Conservation (phyloP, 192 early-diverging fungal genomes). For the Dispira parvispora region DNA sequence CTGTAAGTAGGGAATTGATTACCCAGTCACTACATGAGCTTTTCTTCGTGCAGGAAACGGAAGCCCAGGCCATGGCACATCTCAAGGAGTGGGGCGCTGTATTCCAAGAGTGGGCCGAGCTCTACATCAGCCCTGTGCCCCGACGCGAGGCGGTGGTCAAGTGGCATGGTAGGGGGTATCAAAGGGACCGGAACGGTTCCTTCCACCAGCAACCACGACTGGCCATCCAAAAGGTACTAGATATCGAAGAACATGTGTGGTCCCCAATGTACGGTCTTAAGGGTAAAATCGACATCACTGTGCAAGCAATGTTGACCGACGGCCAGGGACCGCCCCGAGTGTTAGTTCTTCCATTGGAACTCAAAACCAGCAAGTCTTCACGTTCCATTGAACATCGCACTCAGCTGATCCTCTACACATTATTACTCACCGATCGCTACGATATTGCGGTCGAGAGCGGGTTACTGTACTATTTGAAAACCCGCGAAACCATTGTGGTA, state of each 20-base stretch:
- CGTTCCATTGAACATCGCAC: constrained; percentile 50
- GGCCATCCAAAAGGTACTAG: constrained; percentile 50
- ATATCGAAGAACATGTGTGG: constrained; percentile 87
- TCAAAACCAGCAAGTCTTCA: constrained; percentile 65
- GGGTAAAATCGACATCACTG: constrained; percentile 74
- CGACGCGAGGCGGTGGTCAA: constrained; percentile 14
- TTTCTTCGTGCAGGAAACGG: constrained; percentile 49
- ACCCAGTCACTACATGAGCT: constrained; percentile 38
- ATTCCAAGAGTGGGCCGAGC: constrained; percentile 32
- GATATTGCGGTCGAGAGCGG: constrained; percentile 48
- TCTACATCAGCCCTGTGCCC: constrained; percentile 21
- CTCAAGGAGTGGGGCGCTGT: constrained; percentile 33
- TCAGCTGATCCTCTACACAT: constrained; percentile 71
- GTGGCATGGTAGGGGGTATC: not conserved
- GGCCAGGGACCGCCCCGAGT: constrained; percentile 8
- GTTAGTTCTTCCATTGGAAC: constrained; percentile 63
- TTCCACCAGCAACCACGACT: not conserved
- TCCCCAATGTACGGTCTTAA: constrained; percentile 84
- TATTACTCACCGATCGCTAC: constrained; percentile 73
- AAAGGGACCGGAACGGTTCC: not conserved
- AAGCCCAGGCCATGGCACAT: constrained; percentile 28
- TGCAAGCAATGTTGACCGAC: constrained; percentile 22
- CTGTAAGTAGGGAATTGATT: constrained; percentile 32
- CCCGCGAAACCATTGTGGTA: constrained; percentile 45
- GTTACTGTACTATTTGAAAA: constrained; percentile 61